phyloP scores from a whole-genome alignment of 2,329 filamentous ascomycete genomes.

The Calonectria fujianensis region DNA sequence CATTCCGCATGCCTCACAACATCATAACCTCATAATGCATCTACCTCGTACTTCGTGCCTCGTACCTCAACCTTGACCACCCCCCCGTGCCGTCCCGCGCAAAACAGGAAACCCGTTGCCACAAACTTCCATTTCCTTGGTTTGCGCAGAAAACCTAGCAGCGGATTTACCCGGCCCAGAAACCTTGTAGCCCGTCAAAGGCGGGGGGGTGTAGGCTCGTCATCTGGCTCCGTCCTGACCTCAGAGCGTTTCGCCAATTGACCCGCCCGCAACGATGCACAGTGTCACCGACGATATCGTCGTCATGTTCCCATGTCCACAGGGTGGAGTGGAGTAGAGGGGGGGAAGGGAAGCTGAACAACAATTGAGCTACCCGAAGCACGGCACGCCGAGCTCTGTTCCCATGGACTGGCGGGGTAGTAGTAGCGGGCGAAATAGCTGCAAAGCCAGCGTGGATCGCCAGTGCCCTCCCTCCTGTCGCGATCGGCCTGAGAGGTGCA shows the following conservation, averaged over 20 bases:
- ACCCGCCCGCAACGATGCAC: conserved; percentile 3
- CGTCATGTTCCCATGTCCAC: conserved; percentile 4
- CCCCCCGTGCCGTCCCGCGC: background rate
- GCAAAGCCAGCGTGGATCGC: conserved; percentile 21
- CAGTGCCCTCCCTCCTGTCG: conserved; percentile 13
- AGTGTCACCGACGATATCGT: conserved; percentile 5
- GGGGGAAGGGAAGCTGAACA: background rate
- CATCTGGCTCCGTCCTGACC: conserved; percentile 10
- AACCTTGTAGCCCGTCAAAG: conserved; percentile 14
- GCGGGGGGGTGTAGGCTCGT: background rate
- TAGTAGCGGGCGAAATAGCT: background rate
- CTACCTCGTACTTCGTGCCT: background rate
- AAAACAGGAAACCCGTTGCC: conserved; percentile 17
- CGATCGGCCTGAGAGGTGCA: conserved; percentile 53
- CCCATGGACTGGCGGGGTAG: conserved; percentile 4
- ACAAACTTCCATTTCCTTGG: conserved; percentile 8
- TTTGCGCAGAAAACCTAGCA: background rate
- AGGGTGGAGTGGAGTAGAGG: too few relatives aligned
- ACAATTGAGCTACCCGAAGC: conserved; percentile 5
- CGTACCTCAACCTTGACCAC: background rate
- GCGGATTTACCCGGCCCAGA: conserved; percentile 19
- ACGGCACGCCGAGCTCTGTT: background rate
- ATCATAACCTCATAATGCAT: background rate
- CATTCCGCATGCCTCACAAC: conserved; percentile 1
- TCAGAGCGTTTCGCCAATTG: background rate